phyloP scores from a whole-genome alignment of 2,329 filamentous ascomycete genomes.

The Scedosporium dehoogii region DNA sequence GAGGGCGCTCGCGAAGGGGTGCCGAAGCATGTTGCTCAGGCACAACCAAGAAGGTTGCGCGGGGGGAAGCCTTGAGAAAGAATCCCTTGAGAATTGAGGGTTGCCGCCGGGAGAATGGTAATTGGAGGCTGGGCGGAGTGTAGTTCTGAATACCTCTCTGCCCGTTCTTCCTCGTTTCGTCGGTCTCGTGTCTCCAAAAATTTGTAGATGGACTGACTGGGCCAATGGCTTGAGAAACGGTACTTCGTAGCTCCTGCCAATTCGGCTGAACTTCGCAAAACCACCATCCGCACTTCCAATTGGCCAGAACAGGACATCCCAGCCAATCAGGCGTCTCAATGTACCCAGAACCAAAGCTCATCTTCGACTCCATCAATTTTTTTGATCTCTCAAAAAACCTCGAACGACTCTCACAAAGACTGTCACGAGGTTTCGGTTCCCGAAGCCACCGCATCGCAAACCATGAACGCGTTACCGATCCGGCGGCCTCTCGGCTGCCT shows the following conservation, averaged over 20 bases:
- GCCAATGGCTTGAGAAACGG: conserved; percentile 37
- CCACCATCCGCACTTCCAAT: background rate
- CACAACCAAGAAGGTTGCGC: background rate
- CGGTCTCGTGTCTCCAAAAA: background rate
- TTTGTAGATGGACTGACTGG: background rate
- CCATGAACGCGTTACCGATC: conserved; percentile 51
- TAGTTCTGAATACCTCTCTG: too few relatives aligned
- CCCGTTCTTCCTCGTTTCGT: background rate
- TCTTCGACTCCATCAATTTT: background rate
- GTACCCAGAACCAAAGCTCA: background rate
- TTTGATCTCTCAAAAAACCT: background rate
- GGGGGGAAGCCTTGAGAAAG: too few relatives aligned
- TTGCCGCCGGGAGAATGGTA: too few relatives aligned
- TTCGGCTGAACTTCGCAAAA: conserved; percentile 2
- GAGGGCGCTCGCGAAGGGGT: background rate
- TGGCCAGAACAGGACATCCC: background rate
- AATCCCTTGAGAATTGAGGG: too few relatives aligned
- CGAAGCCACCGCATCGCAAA: conserved; percentile 13
- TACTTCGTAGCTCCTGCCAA: background rate
- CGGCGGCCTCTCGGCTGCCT: conserved; percentile 63
- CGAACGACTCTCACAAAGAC: too few relatives aligned
- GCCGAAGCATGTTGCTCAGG: background rate
- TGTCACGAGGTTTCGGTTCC: background rate
- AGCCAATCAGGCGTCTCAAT: conserved; percentile 5
- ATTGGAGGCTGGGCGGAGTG: too few relatives aligned